Evolutionary conservation across 2,329 filamentous ascomycete species (phyloP), one percentile per base, ranked within the genome.

Genomic region (Purpureocillium lavendulum): DNA sequence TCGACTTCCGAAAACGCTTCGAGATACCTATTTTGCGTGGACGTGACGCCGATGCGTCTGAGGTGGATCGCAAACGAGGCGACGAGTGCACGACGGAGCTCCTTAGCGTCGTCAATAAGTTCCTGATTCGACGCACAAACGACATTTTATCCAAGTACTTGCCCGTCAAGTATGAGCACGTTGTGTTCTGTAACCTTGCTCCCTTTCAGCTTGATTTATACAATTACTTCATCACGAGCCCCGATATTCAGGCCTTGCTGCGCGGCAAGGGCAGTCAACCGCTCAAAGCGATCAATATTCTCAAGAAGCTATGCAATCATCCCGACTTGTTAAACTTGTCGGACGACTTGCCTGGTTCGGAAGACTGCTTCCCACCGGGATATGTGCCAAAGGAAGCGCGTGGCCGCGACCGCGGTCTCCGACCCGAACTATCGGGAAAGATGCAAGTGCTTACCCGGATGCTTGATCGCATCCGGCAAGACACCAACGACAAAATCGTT

Each of bases 221-320:
- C 70, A 95, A 95, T 55, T 87, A 96, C 61, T 98, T 98, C 61
- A 89, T 98, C 61, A 87, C 84, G 36, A 96, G 89, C 44, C 90
- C 92, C 0, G 87, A 94, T 44, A 97, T 98, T 54, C 88, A 94
- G 58, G 88, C 85, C 39, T 69, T 98, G 33, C 75, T 98, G 29
- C 80, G 86, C 48, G 92, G 92, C 45, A 97, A 96, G 62, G 90
- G 89, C 18, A 96, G 88, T 43, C 90, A 97, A 54, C 92, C 92
- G 2, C 72, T 98, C 35, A 97, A 97, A 61, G 92, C 92, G 7
- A 98, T 98, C 60, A 88, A 87, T 34, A 81, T 98, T 50, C 73
- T 98, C 55, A 98, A 98, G 66, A 98, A 98, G 61, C 80, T 98
- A 12, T 98, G 94, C 70, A 98, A 98, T 52, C 92, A 98, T 53